phyloP scores from a whole-genome alignment of 2,329 filamentous ascomycete species.

The Pseudopyricularia javanii region DNA sequence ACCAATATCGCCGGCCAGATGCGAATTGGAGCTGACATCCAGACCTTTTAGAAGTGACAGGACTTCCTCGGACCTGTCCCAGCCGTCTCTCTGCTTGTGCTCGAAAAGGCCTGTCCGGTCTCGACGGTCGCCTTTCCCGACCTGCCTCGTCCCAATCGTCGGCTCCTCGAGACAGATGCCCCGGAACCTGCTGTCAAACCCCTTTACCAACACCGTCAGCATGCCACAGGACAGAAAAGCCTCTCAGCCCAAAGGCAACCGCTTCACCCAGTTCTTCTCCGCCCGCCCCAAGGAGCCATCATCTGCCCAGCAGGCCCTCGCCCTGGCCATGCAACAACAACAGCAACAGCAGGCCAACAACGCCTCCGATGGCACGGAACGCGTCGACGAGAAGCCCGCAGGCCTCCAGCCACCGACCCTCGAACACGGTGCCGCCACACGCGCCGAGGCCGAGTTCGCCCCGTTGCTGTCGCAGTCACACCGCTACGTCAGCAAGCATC shows the following conservation, averaged over 20 bases:
- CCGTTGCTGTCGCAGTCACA: conserved; percentile 71
- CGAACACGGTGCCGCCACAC: conserved; percentile 15
- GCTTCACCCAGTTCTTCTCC: conserved; percentile 74
- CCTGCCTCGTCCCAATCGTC: conserved; percentile 5
- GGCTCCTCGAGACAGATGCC: conserved; percentile 33
- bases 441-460: conserved; percentile 81
- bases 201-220: conserved; percentile 37
- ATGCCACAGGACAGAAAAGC: conserved; percentile 42
- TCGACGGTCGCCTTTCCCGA: conserved; percentile 4
- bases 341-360: conserved; percentile 43
- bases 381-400: conserved; percentile 10
- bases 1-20: not conserved
- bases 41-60: not conserved
- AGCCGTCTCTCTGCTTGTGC: not conserved
- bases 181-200: conserved; percentile 41
- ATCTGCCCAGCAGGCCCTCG: conserved; percentile 52
- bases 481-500: conserved; percentile 79
- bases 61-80: not conserved
- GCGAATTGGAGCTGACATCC: not conserved
- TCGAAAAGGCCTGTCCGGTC: not conserved
- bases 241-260: conserved; percentile 58
- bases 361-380: conserved; percentile 56
- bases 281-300: conserved; percentile 56
- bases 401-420: conserved; percentile 50
- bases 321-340: not conserved